These are phyloP conservation scores for Didymella arachidicola DNA, from an alignment of 2,329 filamentous ascomycete species.

Conservation along the genomic window DNA sequence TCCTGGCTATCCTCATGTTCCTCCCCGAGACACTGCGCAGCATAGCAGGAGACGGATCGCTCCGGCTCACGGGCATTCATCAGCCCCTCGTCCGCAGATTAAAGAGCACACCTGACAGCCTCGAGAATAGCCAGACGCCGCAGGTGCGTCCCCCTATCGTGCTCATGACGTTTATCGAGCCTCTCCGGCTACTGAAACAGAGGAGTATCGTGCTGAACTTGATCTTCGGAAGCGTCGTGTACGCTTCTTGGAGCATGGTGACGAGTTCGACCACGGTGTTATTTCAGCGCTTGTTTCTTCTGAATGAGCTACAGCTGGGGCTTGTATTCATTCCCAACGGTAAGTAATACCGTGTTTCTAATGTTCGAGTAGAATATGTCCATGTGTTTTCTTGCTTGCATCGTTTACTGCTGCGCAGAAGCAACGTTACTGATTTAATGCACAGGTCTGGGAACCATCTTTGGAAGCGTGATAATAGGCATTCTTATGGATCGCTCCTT, in stretches of 20 bases:
- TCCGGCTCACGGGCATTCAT: conserved; percentile 51
- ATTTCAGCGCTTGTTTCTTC: conserved; percentile 51
- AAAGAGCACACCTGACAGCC: background rate
- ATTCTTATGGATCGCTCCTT: conserved; percentile 55
- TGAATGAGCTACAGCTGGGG: conserved; percentile 53
- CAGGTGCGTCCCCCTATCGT: background rate
- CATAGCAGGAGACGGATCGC: conserved; percentile 34
- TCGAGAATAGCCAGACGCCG: background rate
- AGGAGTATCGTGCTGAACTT: conserved; percentile 51
- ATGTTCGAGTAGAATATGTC: background rate
- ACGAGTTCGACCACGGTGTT: conserved; percentile 55
- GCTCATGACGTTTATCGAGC: background rate
- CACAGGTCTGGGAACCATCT: conserved; percentile 51
- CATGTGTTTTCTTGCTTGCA: background rate
- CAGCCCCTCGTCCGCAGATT: conserved; percentile 50
- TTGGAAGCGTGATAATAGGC: conserved; percentile 53
- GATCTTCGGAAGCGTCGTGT: conserved; percentile 56
- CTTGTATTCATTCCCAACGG: conserved; percentile 54
- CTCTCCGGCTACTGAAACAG: background rate
- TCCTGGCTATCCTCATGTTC: conserved; percentile 46
- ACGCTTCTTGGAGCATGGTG: conserved; percentile 60
- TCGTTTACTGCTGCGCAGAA: background rate
- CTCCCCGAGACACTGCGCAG: conserved; percentile 52
- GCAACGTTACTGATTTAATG: background rate
- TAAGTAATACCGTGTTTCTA: background rate